These are phyloP conservation scores for Cyathus striatus DNA, from an alignment of 768 basidiomycete species.

Conservation along the genomic window DNA sequence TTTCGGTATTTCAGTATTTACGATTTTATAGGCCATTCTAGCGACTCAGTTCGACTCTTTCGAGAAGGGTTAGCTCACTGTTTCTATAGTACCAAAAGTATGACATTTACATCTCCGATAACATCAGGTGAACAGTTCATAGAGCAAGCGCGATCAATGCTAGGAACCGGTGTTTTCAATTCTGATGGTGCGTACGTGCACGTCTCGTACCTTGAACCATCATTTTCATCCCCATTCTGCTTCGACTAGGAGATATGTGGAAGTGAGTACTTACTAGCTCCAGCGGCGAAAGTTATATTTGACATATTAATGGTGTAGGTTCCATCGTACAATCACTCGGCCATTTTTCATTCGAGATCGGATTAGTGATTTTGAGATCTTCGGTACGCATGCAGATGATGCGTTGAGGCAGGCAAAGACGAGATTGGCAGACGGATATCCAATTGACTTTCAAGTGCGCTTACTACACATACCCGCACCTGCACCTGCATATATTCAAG, in stretches of 20 bases:
- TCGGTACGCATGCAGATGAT: slow-evolving; percentile 43
- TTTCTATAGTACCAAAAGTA: too few relatives aligned
- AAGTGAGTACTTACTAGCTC: slow-evolving; percentile 29
- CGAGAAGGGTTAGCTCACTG: too few relatives aligned
- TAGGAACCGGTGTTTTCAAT: slow-evolving; percentile 59
- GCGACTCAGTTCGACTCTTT: neutral
- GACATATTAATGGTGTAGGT: slow-evolving; percentile 22
- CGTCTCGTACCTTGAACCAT: neutral
- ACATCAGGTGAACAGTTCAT: neutral
- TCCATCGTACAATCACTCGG: slow-evolving; percentile 55
- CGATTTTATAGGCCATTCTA: neutral
- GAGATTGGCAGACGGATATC: slow-evolving; percentile 37
- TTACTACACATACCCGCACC: neutral
- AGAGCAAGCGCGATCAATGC: slow-evolving; percentile 15
- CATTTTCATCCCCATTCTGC: neutral
- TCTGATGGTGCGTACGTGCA: slow-evolving; percentile 35
- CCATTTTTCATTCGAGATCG: slow-evolving; percentile 56
- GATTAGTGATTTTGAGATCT: slow-evolving; percentile 52
- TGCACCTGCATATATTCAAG: neutral
- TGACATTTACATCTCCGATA: too few relatives aligned
- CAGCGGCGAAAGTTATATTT: neutral
- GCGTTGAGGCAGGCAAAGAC: slow-evolving; percentile 36
- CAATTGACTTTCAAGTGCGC: slow-evolving; percentile 60
- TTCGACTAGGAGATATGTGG: slow-evolving; percentile 45
- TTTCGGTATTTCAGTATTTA: too few relatives aligned